Evolutionary conservation across 495 filamentous ascomycete genomes (phyloP), one percentile per base, ranked within the genome.

Genomic region (Mytilinidion resinicola): DNA sequence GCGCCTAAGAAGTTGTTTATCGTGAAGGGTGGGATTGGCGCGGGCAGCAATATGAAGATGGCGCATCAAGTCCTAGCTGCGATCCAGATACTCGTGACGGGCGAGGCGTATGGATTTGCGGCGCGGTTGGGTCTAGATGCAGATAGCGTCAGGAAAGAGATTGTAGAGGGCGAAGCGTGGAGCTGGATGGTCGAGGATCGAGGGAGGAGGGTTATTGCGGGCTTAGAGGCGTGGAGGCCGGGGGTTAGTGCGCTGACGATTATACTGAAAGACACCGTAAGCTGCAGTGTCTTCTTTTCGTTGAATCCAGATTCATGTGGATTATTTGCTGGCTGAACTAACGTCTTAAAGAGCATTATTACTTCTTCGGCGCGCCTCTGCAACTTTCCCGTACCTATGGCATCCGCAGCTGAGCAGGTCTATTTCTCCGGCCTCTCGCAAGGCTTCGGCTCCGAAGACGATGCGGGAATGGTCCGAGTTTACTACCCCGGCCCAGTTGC

Each of bases 11-110:
- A 89, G 67, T 70, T 91, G 34, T 90, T 90, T 62, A 77, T 87
- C 17, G 84, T 93, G 8, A 77, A 80, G 9, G 87, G 88, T 9
- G 88, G 85, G 3, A 74, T 91, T 50, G 87, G 87, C 4, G 82
- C 82, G 0, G 88, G 89, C n/a, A 89, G 85, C 62, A 91, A 91
- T 66, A 87, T 90, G 79, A 93, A 93, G 72, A 89, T 90, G 81
- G 82, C 87, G 51, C 88, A 91, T 70, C 89, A 93, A 69, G 83
- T 93, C 15, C 77, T 91, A 10, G 89, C 88, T 0, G 88, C 83
- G 0, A 84, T 86, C 55, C 83, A 90, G 58, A 91, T 93, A 62
- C 76, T 86, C 1, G 80, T 85, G 9, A 78, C 82, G 11, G 85
- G 83, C 63, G 89, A 93, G 70, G 84, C 80, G 1, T 80, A 88